A percentile compares a stretch with the other conserved stretches of the same genome.
These are phyloP conservation scores for Coemansia sp. DNA, from an alignment of 192 early-diverging fungal genomes.

Conservation along the genomic window DNA sequence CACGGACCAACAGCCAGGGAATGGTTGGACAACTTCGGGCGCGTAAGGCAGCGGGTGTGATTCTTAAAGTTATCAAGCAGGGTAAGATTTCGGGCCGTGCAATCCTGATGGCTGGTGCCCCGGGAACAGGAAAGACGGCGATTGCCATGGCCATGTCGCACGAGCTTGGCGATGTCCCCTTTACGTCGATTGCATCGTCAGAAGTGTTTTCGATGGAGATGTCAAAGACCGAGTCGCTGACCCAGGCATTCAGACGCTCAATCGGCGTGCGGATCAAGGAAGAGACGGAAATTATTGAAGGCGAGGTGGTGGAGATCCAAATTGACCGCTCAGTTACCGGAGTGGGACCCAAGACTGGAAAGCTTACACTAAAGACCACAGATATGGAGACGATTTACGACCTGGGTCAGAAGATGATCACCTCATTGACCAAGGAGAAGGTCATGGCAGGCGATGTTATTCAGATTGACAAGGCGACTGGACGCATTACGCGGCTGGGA, in stretches of 20 bases:
- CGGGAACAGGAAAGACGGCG: conserved; percentile 98
- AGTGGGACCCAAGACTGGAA: conserved; percentile 91
- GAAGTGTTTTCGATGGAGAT: conserved; percentile 99
- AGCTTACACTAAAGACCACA: conserved; percentile 97
- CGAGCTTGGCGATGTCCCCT: conserved; percentile 95
- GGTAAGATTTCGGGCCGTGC: conserved; percentile 97
- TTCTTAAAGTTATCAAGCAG: conserved; percentile 95
- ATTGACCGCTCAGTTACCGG: conserved; percentile 92
- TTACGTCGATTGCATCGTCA: conserved; percentile 95
- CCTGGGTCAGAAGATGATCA: conserved; percentile 98
- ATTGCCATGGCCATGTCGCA: conserved; percentile 99
- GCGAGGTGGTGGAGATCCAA: conserved; percentile 98
- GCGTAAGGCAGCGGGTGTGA: conserved; percentile 93
- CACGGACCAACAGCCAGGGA: conserved; percentile 81
- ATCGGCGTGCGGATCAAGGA: conserved; percentile 99
- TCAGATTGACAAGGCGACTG: conserved; percentile 97
- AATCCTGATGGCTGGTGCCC: conserved; percentile 97
- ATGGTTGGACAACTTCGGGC: conserved; percentile 98
- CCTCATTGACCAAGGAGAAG: conserved; percentile 95
- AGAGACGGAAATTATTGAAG: conserved; percentile 97
- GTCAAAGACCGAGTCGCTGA: conserved; percentile 97
- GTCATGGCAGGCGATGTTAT: conserved; percentile 96
- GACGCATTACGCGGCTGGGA: conserved; percentile 92
- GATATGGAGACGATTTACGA: conserved; percentile 99
- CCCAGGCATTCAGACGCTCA: conserved; percentile 95